Conservation (phyloP, 306 rosid genomes). For the Sphenostylis stenocarpa region DNA sequence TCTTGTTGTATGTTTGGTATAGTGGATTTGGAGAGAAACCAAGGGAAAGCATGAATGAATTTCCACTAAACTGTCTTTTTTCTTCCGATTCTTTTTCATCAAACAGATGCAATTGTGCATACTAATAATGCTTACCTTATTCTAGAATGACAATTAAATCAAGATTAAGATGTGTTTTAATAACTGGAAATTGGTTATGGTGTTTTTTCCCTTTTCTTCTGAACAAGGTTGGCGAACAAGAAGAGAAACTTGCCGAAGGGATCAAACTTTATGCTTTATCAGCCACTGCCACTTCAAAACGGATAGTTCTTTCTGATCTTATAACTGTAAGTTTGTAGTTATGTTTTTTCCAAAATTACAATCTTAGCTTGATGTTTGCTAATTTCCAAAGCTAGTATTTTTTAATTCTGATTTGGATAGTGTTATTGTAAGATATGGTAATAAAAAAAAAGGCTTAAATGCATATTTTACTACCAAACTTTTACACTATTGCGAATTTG, state of each 20-base stretch:
- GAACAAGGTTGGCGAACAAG: conserved; percentile 80
- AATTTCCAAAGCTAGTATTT: conserved; percentile 15
- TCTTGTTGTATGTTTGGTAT: background rate
- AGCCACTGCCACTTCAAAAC: conserved; percentile 76
- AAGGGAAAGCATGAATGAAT: background rate
- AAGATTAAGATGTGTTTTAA: conserved; percentile 13
- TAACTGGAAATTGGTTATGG: background rate
- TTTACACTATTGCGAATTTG: no score
- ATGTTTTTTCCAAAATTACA: background rate
- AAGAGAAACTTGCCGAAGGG: conserved; percentile 97
- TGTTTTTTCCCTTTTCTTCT: conserved; percentile 19
- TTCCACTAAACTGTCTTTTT: background rate
- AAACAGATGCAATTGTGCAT: background rate
- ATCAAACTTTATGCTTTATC: conserved; percentile 81
- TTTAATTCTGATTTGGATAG: background rate
- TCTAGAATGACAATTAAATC: conserved; percentile 8
- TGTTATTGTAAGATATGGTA: background rate
- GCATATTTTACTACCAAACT: no score
- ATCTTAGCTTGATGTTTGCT: conserved; percentile 26
- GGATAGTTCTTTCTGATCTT: conserved; percentile 86
- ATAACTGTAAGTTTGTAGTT: conserved; percentile 58
- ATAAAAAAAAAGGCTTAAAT: background rate
- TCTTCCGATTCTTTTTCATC: background rate
- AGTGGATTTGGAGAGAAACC: background rate
- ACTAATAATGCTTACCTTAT: background rate